These are phyloP conservation scores for Breynia disticha DNA, from an alignment of 441 rosid genomes.

Conservation along the genomic window DNA sequence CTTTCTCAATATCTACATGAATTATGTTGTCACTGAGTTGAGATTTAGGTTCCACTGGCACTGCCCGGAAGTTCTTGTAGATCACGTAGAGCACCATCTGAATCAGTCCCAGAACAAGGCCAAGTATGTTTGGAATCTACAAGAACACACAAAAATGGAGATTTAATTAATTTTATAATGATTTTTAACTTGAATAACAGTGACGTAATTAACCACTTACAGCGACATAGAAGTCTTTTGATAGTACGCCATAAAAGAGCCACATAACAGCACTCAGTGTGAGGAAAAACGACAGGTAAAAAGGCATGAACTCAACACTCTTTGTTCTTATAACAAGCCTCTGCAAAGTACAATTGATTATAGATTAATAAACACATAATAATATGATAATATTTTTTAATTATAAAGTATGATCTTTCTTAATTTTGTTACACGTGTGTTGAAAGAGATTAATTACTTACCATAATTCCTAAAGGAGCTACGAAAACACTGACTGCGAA, in stretches of 20 bases:
- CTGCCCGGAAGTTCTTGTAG: slow-evolving; percentile 33
- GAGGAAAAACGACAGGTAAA: slow-evolving; percentile 57
- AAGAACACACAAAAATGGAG: background rate
- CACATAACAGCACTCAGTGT: slow-evolving; percentile 66
- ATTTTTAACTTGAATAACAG: background rate
- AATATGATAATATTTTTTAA: too few species aligned
- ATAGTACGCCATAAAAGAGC: slow-evolving; percentile 58
- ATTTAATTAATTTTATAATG: background rate
- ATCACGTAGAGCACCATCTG: slow-evolving; percentile 61
- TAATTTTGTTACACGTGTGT: too few species aligned
- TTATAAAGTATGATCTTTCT: too few species aligned
- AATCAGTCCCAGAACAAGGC: slow-evolving; percentile 48
- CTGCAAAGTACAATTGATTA: slow-evolving; percentile 24
- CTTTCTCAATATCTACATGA: slow-evolving; percentile 21
- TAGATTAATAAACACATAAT: too few species aligned
- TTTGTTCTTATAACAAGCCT: slow-evolving; percentile 57
- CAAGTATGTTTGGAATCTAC: slow-evolving; percentile 71
- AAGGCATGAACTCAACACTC: slow-evolving; percentile 93
- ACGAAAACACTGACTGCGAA: slow-evolving; percentile 60
- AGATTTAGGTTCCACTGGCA: slow-evolving; percentile 12
- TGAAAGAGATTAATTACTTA: slow-evolving; percentile 28
- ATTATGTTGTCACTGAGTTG: slow-evolving; percentile 12
- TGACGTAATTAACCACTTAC: slow-evolving; percentile 27
- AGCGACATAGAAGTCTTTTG: slow-evolving; percentile 44
- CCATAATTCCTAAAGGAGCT: slow-evolving; percentile 70